Percentiles rank a stretch among this genome's conserved stretches.
These are phyloP conservation scores for Ogataea angusta DNA, from an alignment of 805 yeast genomes.

Conservation along the genomic window DNA sequence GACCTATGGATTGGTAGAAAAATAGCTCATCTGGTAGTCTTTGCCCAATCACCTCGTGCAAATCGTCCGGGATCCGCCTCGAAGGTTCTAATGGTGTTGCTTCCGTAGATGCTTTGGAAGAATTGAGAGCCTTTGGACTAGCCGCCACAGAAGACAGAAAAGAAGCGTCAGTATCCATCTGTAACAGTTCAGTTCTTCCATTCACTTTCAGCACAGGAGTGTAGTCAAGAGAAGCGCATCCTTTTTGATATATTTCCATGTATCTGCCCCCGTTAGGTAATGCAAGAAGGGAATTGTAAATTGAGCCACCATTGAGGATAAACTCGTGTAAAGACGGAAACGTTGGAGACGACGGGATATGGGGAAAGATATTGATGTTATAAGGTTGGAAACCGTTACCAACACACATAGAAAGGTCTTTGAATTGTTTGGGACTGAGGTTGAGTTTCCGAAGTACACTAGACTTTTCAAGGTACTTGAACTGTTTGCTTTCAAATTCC, in stretches of 20 bases:
- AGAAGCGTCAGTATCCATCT: slow-evolving; percentile 21
- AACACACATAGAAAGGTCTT: slow-evolving; percentile 71
- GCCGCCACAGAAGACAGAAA: slow-evolving; percentile 17
- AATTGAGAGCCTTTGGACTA: slow-evolving; percentile 12
- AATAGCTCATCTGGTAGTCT: slow-evolving; percentile 82
- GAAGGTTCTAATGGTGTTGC: slow-evolving; percentile 16
- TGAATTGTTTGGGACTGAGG: slow-evolving; percentile 61
- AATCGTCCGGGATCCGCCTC: slow-evolving; percentile 63
- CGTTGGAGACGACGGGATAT: slow-evolving; percentile 25
- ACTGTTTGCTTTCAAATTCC: slow-evolving; percentile 62
- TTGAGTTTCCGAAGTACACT: slow-evolving; percentile 59
- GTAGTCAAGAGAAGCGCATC: slow-evolving; percentile 62
- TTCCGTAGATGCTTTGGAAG: slow-evolving; percentile 5
- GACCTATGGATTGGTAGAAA: slow-evolving; percentile 77
- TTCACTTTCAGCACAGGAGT: slow-evolving; percentile 69
- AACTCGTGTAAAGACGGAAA: slow-evolving; percentile 32
- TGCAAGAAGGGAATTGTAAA: slow-evolving; percentile 46
- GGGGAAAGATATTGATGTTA: slow-evolving; percentile 53
- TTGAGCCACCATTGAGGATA: slow-evolving; percentile 40
- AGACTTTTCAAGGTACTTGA: slow-evolving; percentile 60
- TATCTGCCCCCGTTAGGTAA: slow-evolving; percentile 41
- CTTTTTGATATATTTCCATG: slow-evolving; percentile 57
- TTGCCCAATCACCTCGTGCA: slow-evolving; percentile 79
- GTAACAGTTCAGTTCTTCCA: slow-evolving; percentile 65
- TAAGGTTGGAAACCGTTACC: slow-evolving; percentile 75